Base-by-base conservation (phyloP, 306 rosid genomes). In the Datisca glomerata region DNA sequence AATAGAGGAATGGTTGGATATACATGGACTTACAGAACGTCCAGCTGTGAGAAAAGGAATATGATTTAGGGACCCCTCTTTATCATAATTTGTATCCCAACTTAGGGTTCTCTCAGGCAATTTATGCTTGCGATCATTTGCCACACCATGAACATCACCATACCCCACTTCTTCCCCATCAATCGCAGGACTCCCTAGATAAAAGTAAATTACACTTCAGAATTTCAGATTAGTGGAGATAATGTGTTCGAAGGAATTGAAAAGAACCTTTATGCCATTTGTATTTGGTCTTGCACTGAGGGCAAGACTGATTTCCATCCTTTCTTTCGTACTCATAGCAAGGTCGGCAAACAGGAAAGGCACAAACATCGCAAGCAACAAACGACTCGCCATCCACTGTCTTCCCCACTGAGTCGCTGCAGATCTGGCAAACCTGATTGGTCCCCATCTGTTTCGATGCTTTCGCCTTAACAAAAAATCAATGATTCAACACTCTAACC, bases 241-340 rank as follows among this genome's bases (percentile, higher is more conserved):
- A 16, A 39, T 17, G 22, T 1, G 6, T 5, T 1, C 4, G 12
- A n/a, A 17, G 43, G 21, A 12, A 54, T 42, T 19, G 21, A 54
- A 41, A 50, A 49, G 11, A 35, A 87, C 97, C 97, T 79, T 76
- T 83, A 60, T 63, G 95, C 68, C 83, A 74, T 58, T 67, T 83
- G 66, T 89, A 89, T 56, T 73, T 71, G 53, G 97, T 83, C 64
- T 89, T 89, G 71, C 97, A 89, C 53, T 89, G 97, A 15, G 97
- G 95, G 47, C 97, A 89, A 45, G 97, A 83, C 68, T 83, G 89
- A 54, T 80, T 89, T 37, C 97, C 97, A 57, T 89, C 97, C 69
- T 89, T 89, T 73, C 97, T 72, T 60, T 89, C 97, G 18, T 89
- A 89, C 69, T 89, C 97, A 51, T 89, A 89, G 66, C 97, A 89